A percentile compares a stretch with the other conserved stretches of the same genome.
Evolutionary conservation across 1,284 basidiomycete species (phyloP).

Genomic region (Erythrobasidium hasegawianum): DNA sequence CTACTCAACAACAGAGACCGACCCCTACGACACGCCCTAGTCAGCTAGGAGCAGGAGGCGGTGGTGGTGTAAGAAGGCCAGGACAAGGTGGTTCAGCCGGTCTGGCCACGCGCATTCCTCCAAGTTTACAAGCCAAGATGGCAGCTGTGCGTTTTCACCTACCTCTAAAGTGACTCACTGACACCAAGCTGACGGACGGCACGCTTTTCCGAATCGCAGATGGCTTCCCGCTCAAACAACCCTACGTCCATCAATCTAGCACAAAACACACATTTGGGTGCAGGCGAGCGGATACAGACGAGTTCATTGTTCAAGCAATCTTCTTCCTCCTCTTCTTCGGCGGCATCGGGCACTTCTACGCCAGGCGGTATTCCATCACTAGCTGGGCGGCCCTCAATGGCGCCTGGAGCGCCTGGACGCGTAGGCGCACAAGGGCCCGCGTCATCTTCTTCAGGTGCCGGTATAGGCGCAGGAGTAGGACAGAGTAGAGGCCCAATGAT

Average conservation of each 20-base stretch:
- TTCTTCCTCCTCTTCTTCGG: constrained; percentile 40
- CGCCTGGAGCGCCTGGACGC: constrained; percentile 43
- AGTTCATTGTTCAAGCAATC: constrained; percentile 37
- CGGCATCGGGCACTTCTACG: too few relatives aligned
- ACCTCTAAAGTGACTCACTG: too few relatives aligned
- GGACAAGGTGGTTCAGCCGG: constrained; percentile 36
- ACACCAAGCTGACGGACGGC: too few relatives aligned
- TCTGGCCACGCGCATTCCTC: constrained; percentile 59
- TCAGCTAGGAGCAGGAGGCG: not conserved
- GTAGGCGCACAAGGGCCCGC: constrained; percentile 42
- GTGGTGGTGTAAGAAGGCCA: constrained; percentile 38
- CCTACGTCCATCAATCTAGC: constrained; percentile 23
- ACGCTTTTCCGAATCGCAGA: too few relatives aligned
- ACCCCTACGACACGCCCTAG: not conserved
- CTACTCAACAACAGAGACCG: too few relatives aligned
- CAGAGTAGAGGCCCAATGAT: too few relatives aligned
- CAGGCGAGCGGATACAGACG: constrained; percentile 37
- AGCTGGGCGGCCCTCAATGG: constrained; percentile 37
- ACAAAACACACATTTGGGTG: constrained; percentile 21
- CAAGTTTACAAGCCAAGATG: constrained; percentile 87
- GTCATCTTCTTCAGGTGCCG: not conserved
- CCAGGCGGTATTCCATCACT: constrained; percentile 25
- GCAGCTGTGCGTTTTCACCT: constrained; percentile 73
- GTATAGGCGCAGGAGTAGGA: too few relatives aligned
- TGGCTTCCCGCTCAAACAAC: constrained; percentile 40